Evolutionary conservation across 345 rosid species (phyloP), one percentile per base, ranked within the genome.

Genomic region (Linum usitatissimum): DNA sequence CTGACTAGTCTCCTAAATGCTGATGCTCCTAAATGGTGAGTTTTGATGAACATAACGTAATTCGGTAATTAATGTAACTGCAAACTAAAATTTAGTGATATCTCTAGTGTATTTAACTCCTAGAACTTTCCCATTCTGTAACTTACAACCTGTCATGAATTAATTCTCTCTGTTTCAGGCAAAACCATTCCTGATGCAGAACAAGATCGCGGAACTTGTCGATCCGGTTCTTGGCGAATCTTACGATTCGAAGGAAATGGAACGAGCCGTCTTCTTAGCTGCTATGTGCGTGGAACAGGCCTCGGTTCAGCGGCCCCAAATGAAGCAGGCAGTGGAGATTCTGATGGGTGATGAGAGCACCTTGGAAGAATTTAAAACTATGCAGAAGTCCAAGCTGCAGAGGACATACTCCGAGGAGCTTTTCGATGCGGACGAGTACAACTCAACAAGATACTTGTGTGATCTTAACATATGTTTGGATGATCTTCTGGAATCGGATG

Each of bases 391-490:
- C 0, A 57, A 69, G 18, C 73, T 75, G 18, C 82, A 66, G 63
- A 80, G 94, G 67, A 84, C 86, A 30, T 84, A 77, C 83, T 90
- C 91, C 0, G 90, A 79, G 64, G 90, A 93, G 73, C 79, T 87
- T 20, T 42, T 75, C 13, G 83, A 83, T 51, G 83, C 85, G 6
- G 86, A 84, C 54, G 99, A 87, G 65, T 82, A 84, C 81, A 87
- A 84, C 67, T 75, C 94, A 3, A 78, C 84, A 18, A 81, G 78
- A 76, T 76, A 79, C 60, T 68, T 82, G 54, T 79, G 55, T 42
- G 88, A 86, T 72, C 68, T 78, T 63, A 76, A 78, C 64, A 69
- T 64, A 65, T 83, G 82, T n/a, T 78, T 82, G 93, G 84, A 85
- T 69, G 74, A 80, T 5, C 73, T 84, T 75, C 73, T 81, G 51